Evolutionary conservation across 345 rosid species (phyloP).

Genomic region (Tarenaya hassleriana): DNA sequence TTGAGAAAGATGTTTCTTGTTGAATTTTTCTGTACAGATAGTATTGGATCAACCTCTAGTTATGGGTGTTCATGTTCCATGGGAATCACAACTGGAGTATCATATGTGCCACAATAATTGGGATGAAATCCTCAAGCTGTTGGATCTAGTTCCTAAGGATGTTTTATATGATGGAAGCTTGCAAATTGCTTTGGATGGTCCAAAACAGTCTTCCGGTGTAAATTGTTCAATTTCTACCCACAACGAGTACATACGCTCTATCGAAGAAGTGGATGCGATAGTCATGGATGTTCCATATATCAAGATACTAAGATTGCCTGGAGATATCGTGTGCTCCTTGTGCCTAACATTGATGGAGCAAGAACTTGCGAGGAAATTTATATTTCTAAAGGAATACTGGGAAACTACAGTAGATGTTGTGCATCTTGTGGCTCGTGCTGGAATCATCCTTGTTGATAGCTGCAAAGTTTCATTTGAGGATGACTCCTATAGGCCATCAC

Average conservation of each 20-base stretch:
- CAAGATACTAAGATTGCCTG: constrained; percentile 58
- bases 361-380: constrained; percentile 72
- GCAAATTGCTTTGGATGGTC: constrained; percentile 63
- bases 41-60: constrained; percentile 89
- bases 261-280: constrained; percentile 72
- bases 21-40: constrained; percentile 50
- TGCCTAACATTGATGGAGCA: constrained; percentile 81
- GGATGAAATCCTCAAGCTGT: constrained; percentile 78
- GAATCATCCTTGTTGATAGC: constrained; percentile 48
- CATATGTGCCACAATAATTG: constrained; percentile 79
- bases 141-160: constrained; percentile 68
- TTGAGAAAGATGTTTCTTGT: constrained; percentile 19
- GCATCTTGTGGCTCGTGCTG: constrained; percentile 71
- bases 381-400: constrained; percentile 84
- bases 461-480: constrained; percentile 35
- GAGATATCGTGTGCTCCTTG: constrained; percentile 42
- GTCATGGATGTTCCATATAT: constrained; percentile 78
- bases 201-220: constrained; percentile 41
- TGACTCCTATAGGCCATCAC: constrained; percentile 34
- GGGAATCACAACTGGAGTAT: constrained; percentile 96
- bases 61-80: constrained; percentile 87
- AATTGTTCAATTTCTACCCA: constrained; percentile 36
- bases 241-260: constrained; percentile 52
- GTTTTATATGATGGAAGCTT: constrained; percentile 64
- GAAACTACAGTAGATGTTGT: constrained; percentile 67